Evolutionary conservation across 2,329 filamentous ascomycete species (phyloP), one percentile per base, ranked within the genome.

Genomic region (Claviceps cyperi): DNA sequence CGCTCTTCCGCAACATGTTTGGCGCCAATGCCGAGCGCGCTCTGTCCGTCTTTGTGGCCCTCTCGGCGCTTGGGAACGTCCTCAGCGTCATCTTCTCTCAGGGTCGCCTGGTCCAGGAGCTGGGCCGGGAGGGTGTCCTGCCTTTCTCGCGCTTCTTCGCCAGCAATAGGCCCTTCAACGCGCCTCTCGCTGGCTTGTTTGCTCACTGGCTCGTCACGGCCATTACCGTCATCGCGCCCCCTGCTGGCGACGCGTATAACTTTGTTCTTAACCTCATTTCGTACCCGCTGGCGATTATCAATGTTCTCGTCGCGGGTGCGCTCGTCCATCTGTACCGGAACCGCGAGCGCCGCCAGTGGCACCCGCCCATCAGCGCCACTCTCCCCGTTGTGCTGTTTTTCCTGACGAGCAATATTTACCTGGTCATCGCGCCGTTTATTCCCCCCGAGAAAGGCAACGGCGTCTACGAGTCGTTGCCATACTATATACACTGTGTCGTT

Each of bases 1-100:
- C 69, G 0, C 69, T 78, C 48, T 78, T 79, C 68, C 67, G 72
- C 47, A 78, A 78, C 59, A 72, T 78, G 54, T 74, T 76, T 58
- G 76, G 75, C 17, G 58, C 58, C 43, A 59, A 63, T 1, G 78
- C 78, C 14, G 78, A 81, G 64, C 70, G 75, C 19, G 78, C 75
- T 4, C 67, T 82, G 15, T 80, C 73, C 22, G 80, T 82, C 49
- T 82, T 84, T 53, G 79, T 84, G 21, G 80, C 81, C 0, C 68
- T 84, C 1, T 84, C 80, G 0, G 80, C 80, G 4, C 80, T 83
- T 55, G 81, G 80, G 28, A 84, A 84, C 56, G 77, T 84, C 14
- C 69, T 84, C 45, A 76, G 72, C 51, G 79, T 84, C 53, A 83
- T 83, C 54, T 84, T 84, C 64, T 80, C 80, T 0, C 80, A 84